A percentile compares a stretch with the other conserved stretches of the same genome.
Conservation (phyloP, 805 yeast genomes). For the Kazachstania martiniae region DNA sequence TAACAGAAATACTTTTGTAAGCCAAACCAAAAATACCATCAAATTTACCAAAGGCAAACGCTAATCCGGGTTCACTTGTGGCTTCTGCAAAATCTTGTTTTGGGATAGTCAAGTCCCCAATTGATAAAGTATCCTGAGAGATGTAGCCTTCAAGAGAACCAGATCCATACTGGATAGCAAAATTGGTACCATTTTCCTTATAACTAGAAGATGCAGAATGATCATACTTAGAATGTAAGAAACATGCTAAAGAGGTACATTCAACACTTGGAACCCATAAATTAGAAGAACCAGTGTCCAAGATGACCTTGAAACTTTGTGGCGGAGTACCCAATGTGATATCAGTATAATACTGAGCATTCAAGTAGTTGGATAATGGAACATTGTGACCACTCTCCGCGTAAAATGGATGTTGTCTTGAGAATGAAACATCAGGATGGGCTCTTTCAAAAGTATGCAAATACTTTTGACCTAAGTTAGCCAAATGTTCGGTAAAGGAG, state of each 20-base stretch:
- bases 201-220: constrained; percentile 74
- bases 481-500: constrained; percentile 41
- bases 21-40: constrained; percentile 96
- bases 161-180: constrained; percentile 82
- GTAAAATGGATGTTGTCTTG: constrained; percentile 16
- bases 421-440: constrained; percentile 31
- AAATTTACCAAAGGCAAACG: constrained; percentile 97
- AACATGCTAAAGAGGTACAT: constrained; percentile 92
- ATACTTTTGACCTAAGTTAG: constrained; percentile 53
- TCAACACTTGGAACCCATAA: constrained; percentile 91
- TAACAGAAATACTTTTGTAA: constrained; percentile 81
- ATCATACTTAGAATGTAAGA: constrained; percentile 84
- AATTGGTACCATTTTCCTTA: constrained; percentile 76
- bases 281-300: constrained; percentile 95
- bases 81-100: constrained; percentile 95
- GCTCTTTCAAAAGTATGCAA: constrained; percentile 37
- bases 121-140: constrained; percentile 68
- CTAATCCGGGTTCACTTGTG: constrained; percentile 93
- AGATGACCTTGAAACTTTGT: constrained; percentile 83
- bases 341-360: constrained; percentile 94
- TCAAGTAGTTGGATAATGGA: constrained; percentile 85
- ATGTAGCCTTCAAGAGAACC: constrained; percentile 89
- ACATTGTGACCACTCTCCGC: constrained; percentile 43
- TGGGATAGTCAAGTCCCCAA: constrained; percentile 71
- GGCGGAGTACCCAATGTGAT: constrained; percentile 87